Evolutionary conservation across 2,329 filamentous ascomycete genomes (phyloP).

Genomic region (Sporothrix globosa): DNA sequence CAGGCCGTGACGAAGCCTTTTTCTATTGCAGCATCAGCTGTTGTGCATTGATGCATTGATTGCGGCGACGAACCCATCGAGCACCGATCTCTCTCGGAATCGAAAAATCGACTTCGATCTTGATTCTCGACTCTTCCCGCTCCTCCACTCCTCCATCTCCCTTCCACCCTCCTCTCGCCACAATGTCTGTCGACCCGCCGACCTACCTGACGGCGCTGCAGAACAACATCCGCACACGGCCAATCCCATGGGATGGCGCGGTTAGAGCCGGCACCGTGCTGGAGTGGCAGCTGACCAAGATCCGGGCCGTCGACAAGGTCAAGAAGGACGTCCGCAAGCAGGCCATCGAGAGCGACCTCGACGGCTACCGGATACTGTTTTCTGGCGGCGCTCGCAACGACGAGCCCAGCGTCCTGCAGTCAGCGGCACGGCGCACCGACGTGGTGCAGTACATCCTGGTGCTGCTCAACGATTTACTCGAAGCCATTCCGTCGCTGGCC

Average conservation of each 20-base stretch:
- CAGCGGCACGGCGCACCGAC: conserved; percentile 81
- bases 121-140: background rate
- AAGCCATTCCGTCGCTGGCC: conserved; percentile 72
- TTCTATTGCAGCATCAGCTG: background rate
- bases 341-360: conserved; percentile 76
- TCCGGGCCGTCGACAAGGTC: conserved; percentile 95
- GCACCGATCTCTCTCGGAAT: background rate
- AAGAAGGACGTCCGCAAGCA: conserved; percentile 87
- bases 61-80: background rate
- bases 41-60: background rate
- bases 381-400: conserved; percentile 78
- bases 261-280: conserved; percentile 92
- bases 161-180: conserved; percentile 24
- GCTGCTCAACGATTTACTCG: conserved; percentile 81
- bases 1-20: background rate
- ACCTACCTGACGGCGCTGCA: conserved; percentile 84
- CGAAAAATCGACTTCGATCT: background rate
- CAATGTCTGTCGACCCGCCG: conserved; percentile 89
- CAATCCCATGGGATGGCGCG: conserved; percentile 97
- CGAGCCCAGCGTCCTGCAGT: conserved; percentile 74
- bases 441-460: conserved; percentile 96
- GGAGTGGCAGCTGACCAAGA: conserved; percentile 90
- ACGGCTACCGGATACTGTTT: conserved; percentile 79
- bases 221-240: conserved; percentile 94
- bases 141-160: background rate